Base-by-base conservation (phyloP, 1,139 yeast genomes). In the Taphrina communis region DNA sequence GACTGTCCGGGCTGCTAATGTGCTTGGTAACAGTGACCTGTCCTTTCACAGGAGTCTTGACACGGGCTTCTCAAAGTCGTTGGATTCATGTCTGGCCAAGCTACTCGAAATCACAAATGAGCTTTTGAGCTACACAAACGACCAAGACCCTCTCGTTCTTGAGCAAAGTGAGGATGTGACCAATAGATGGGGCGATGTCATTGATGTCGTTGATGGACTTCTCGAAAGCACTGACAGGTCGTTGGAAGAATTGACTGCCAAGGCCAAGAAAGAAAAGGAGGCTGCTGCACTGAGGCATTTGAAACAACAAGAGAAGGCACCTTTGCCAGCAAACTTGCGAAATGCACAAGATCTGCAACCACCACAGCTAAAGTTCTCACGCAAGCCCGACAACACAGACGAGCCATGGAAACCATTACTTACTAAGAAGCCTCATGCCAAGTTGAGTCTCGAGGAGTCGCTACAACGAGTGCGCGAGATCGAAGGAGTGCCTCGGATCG, bases 21-120 rank as follows among this genome's bases (percentile, higher is more conserved):
- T 89, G 1, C 79, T 94, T 58, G 89, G 92, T 1, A 86, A 91
- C 0, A 91, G 90, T 72, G 99, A 94, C 79, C 84, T 92, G 36
- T 84, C 83, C 57, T 94, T 93, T 75, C 86, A 87, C 78, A 83
- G 83, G 68, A 85, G 92, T 58, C 77, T 92, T n/a, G 96, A 91
- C 75, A 75, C 81, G 1, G 75, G 78, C 0, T 76, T 89, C 39
- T 80, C 84, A 6, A 71, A 74, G 0, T 76, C 82, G 21, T 80
- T 87, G 35, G 83, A 83, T 42, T 74, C 75, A 0, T 77, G 85
- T 1, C 82, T 87, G 1, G 73, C 75, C 6, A 78, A 81, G 42
- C 75, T 92, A 17, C 77, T 88, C 57, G 80, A 77, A 5, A 75
- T 88, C 60, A 83, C 88, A 65, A 88, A 88, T 75, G 80, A 79